Evolutionary conservation across 169 alveolate species (phyloP).

Genomic region (Amoebophrya sp.): DNA sequence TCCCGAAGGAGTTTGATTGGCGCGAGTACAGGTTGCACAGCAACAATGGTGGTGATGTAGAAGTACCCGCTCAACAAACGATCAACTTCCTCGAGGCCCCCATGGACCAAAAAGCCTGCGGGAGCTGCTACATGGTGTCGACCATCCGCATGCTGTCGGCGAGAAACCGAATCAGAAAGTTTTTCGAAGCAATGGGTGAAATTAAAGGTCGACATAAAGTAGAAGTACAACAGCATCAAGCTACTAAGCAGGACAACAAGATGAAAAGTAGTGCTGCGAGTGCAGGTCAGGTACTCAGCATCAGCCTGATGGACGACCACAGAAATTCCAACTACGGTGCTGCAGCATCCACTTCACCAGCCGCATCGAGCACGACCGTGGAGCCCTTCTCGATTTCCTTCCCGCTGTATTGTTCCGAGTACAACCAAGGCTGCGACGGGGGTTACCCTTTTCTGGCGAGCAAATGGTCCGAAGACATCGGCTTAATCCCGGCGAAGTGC

Average conservation of each 20-base stretch:
- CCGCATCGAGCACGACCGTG: no score
- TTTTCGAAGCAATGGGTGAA: background rate
- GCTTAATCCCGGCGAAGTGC: constrained; percentile 36
- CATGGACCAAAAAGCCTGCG: constrained; percentile 53
- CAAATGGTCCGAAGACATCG: constrained; percentile 49
- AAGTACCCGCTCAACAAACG: no score
- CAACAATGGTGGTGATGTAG: no score
- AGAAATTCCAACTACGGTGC: background rate
- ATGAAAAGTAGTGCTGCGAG: background rate
- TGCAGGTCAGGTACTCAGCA: background rate
- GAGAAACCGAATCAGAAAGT: constrained; percentile 35
- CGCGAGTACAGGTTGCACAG: no score
- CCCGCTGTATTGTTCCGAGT: constrained; percentile 54
- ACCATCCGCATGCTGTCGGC: constrained; percentile 52
- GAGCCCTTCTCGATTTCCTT: constrained; percentile 17
- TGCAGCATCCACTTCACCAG: background rate
- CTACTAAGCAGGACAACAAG: background rate
- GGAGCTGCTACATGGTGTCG: constrained; percentile 55
- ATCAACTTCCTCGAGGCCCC: constrained; percentile 39
- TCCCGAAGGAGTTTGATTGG: background rate
- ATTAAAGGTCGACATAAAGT: background rate
- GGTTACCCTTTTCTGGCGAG: constrained; percentile 55
- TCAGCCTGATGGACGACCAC: constrained; percentile 31
- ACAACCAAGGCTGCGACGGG: constrained; percentile 58
- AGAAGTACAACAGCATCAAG: background rate